phyloP scores from a whole-genome alignment of 495 filamentous ascomycete genomes.

The Evansstolkia leycettana region DNA sequence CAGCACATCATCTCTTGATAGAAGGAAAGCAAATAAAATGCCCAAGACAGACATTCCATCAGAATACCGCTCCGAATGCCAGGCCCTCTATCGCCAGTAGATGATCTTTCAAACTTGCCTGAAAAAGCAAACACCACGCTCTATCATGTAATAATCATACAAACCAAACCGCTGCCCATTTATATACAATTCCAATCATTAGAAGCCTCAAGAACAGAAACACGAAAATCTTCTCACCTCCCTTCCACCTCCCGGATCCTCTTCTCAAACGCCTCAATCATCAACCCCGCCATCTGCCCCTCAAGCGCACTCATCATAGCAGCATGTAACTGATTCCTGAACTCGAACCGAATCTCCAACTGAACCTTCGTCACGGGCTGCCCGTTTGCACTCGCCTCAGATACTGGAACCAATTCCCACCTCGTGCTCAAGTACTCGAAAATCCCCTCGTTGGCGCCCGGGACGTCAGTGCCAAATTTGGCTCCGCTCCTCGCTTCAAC shows the following conservation, averaged over 20 bases:
- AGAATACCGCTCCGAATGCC: too few species aligned
- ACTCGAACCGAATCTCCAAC: conserved; percentile 66
- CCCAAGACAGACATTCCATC: too few species aligned
- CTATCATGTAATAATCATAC: too few species aligned
- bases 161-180: too few species aligned
- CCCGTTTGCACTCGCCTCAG: too few species aligned
- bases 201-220: too few species aligned
- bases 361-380: conserved; percentile 45
- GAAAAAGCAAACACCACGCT: too few species aligned
- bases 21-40: neutral
- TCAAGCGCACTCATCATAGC: conserved; percentile 66
- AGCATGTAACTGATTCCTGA: conserved; percentile 73
- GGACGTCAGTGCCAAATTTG: conserved; percentile 20
- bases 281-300: conserved; percentile 69
- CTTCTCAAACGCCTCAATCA: conserved; percentile 91
- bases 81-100: too few species aligned
- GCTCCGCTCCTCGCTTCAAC: conserved; percentile 72
- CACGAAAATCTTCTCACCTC: conserved; percentile 11
- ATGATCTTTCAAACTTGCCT: too few species aligned
- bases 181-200: too few species aligned
- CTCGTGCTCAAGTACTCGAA: conserved; percentile 66
- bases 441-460: conserved; percentile 38
- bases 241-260: conserved; percentile 48
- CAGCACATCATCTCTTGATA: conserved; percentile 10
- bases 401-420: conserved; percentile 53